Conservation (phyloP, 345 rosid species). For the Punica granatum region DNA sequence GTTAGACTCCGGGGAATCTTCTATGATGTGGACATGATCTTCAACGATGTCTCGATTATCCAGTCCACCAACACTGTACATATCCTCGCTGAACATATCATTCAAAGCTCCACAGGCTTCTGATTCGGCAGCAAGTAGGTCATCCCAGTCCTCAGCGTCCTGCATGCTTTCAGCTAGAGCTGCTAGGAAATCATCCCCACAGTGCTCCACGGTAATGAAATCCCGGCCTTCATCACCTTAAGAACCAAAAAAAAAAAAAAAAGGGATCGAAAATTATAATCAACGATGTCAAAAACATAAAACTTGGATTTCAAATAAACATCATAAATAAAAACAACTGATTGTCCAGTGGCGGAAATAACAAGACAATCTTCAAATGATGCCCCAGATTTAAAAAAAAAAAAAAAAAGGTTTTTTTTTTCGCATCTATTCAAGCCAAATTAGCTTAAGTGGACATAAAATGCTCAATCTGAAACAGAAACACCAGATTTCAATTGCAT, state of each 20-base stretch:
- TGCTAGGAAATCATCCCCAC: conserved; percentile 83
- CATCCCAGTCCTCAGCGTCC: conserved; percentile 90
- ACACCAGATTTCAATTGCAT: neutral
- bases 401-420: too few species aligned
- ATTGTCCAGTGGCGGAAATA: neutral
- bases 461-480: neutral
- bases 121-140: conserved; percentile 50
- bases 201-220: conserved; percentile 68
- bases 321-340: neutral
- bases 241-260: neutral
- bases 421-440: neutral
- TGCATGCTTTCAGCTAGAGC: conserved; percentile 68
- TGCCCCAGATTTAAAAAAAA: too few species aligned
- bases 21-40: conserved; percentile 29
- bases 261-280: neutral
- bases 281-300: neutral
- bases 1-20: conserved; percentile 45
- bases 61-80: conserved; percentile 6
- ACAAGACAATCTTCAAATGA: too few species aligned
- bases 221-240: conserved; percentile 80
- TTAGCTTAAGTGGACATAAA: too few species aligned
- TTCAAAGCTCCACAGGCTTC: conserved; percentile 71
- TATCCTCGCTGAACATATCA: conserved; percentile 38
- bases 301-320: too few species aligned
- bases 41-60: conserved; percentile 10